Evolutionary conservation across 148 eudicot species (phyloP).

Genomic region (Salicornia ramosissima): DNA sequence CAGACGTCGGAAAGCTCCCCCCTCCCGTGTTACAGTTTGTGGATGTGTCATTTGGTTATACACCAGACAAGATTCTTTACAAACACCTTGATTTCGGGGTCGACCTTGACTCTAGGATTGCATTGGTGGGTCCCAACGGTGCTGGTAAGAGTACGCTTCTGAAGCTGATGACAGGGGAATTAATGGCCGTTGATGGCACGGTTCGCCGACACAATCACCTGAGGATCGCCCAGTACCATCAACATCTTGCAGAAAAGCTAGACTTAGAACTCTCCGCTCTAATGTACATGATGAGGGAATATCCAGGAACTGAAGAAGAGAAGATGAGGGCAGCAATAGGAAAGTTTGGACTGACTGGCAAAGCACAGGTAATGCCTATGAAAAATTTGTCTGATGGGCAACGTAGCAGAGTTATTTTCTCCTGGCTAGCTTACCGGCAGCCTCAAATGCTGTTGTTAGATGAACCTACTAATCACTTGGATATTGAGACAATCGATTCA

Average conservation of each 20-base stretch:
- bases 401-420: slow-evolving; percentile 70
- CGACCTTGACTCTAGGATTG: slow-evolving; percentile 84
- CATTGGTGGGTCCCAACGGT: slow-evolving; percentile 95
- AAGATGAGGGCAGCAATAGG: slow-evolving; percentile 91
- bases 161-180: slow-evolving; percentile 96
- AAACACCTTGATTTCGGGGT: slow-evolving; percentile 85
- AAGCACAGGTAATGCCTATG: slow-evolving; percentile 93
- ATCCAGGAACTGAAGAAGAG: slow-evolving; percentile 91
- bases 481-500: slow-evolving; percentile 89
- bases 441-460: slow-evolving; percentile 83
- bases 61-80: slow-evolving; percentile 81
- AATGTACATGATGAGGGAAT: slow-evolving; percentile 70
- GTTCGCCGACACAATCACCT: slow-evolving; percentile 90
- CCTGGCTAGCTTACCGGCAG: slow-evolving; percentile 80
- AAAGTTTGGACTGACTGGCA: slow-evolving; percentile 76
- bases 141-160: slow-evolving; percentile 96
- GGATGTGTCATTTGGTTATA: slow-evolving; percentile 83
- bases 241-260: slow-evolving; percentile 82
- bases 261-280: slow-evolving; percentile 78
- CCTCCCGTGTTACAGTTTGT: slow-evolving; percentile 95
- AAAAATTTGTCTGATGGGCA: slow-evolving; percentile 81
- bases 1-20: slow-evolving; percentile 92
- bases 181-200: slow-evolving; percentile 76
- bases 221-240: slow-evolving; percentile 87
- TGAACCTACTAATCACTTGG: slow-evolving; percentile 96